Evolutionary conservation across 192 early-diverging fungal genomes (phyloP).

Genomic region (Oehlia diaphana): DNA sequence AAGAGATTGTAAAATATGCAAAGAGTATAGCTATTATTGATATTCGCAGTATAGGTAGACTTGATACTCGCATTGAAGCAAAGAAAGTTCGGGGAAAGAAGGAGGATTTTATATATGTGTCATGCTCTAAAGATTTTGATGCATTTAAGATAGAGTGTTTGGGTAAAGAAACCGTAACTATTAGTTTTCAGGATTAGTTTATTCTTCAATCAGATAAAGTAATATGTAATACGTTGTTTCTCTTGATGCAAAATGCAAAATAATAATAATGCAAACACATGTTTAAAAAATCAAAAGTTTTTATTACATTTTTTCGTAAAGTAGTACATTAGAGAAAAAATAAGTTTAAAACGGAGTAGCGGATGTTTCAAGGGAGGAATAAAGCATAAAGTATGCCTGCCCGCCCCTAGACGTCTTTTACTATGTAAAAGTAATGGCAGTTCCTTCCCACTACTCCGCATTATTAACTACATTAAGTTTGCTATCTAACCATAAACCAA

Average conservation of each 20-base stretch:
- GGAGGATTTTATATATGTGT: slow-evolving; percentile 20
- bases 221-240: background rate
- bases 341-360: no score
- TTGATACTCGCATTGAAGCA: slow-evolving; percentile 27
- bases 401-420: no score
- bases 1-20: slow-evolving; percentile 12
- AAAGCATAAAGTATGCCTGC: no score
- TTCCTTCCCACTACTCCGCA: no score
- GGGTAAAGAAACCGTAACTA: slow-evolving; percentile 6
- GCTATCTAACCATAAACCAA: no score
- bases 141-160: slow-evolving; percentile 24
- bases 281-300: no score
- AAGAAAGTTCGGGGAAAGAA: background rate
- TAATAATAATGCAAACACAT: background rate
- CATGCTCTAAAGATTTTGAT: slow-evolving; percentile 17
- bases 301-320: no score
- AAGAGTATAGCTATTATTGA: slow-evolving; percentile 28
- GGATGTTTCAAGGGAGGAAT: no score
- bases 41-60: slow-evolving; percentile 21
- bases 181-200: slow-evolving; percentile 9
- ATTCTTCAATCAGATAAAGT: background rate
- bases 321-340: no score
- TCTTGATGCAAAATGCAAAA: background rate
- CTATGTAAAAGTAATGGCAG: no score
- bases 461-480: no score